phyloP scores from a whole-genome alignment of 345 rosid species.

The Pugionium dolabratum region DNA sequence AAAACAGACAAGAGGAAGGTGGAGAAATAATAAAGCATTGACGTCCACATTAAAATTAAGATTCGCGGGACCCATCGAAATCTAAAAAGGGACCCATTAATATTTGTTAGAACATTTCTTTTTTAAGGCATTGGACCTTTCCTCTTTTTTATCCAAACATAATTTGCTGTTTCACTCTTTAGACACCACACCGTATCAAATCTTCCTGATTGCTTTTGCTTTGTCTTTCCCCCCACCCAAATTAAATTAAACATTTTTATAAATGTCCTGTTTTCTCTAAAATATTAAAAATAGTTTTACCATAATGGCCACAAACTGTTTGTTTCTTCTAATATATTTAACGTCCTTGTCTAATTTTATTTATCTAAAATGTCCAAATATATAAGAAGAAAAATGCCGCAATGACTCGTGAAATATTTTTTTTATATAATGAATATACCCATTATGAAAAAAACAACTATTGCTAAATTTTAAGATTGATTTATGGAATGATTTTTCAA shows the following conservation, averaged over 20 bases:
- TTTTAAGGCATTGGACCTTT: slow-evolving; percentile 49
- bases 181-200: slow-evolving; percentile 53
- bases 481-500: slow-evolving; percentile 36
- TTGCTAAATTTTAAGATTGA: slow-evolving; percentile 32
- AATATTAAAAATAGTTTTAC: no score
- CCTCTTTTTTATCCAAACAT: slow-evolving; percentile 38
- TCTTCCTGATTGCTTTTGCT: slow-evolving; percentile 49
- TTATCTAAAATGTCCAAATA: no score
- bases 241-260: not conserved
- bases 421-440: not conserved
- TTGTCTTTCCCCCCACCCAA: slow-evolving; percentile 38
- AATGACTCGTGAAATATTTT: not conserved
- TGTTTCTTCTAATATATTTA: no score
- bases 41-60: slow-evolving; percentile 35
- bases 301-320: no score
- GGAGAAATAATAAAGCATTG: slow-evolving; percentile 37
- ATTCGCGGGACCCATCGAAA: slow-evolving; percentile 60
- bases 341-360: no score
- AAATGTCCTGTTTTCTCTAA: no score
- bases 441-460: not conserved
- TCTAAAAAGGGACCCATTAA: slow-evolving; percentile 51
- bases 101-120: slow-evolving; percentile 35
- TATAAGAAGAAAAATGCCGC: not conserved
- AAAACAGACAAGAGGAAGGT: slow-evolving; percentile 8
- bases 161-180: slow-evolving; percentile 44